Conservation (phyloP, 2,329 filamentous ascomycete genomes). For the Pestalotiopsis fici region DNA sequence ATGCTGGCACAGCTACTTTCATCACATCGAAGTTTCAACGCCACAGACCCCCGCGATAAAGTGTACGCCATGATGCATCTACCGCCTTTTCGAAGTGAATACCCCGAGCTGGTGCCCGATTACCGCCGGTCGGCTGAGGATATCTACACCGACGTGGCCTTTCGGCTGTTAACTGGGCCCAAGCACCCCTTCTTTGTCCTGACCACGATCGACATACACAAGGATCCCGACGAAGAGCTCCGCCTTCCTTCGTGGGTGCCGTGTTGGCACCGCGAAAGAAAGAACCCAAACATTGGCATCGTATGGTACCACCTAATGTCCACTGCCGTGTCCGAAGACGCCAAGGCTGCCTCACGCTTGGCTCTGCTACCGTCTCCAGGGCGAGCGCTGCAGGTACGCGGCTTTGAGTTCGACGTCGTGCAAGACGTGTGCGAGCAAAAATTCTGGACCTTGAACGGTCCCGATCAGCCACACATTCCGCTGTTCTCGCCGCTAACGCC, state of each 20-base stretch:
- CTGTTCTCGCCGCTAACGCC: not conserved
- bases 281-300: too few species aligned
- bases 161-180: not conserved
- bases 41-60: slow-evolving; percentile 7
- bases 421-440: not conserved
- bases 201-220: not conserved
- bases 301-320: not conserved
- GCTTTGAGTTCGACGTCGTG: not conserved
- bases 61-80: slow-evolving; percentile 9
- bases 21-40: not conserved
- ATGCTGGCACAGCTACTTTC: not conserved
- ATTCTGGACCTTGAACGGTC: not conserved
- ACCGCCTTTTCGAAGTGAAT: slow-evolving; percentile 4
- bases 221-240: not conserved
- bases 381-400: not conserved
- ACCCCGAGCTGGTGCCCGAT: not conserved
- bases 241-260: not conserved
- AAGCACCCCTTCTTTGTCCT: not conserved
- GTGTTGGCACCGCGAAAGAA: not conserved
- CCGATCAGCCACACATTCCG: not conserved
- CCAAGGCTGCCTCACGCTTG: not conserved
- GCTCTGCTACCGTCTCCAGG: not conserved
- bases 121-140: not conserved
- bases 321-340: not conserved
- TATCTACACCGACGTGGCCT: not conserved